These are phyloP conservation scores for Hydrangea macrophylla DNA, from an alignment of 148 eudicot species.

Conservation along the genomic window DNA sequence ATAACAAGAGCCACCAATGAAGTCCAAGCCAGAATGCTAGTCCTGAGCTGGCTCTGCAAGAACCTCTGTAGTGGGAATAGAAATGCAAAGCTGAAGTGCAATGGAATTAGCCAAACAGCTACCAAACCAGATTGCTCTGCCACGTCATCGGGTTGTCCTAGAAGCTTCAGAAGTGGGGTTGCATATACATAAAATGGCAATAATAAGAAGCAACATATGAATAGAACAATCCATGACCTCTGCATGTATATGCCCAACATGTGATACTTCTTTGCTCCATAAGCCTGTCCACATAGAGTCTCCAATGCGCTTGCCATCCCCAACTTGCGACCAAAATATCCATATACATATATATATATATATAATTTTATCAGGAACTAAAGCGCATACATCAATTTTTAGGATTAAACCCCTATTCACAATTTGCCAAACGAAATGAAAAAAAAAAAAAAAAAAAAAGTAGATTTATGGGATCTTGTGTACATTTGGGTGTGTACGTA, in stretches of 20 bases:
- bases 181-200: conserved; percentile 42
- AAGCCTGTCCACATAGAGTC: conserved; percentile 45
- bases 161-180: conserved; percentile 31
- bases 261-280: conserved; percentile 33
- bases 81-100: conserved; percentile 53
- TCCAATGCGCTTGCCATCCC: conserved; percentile 46
- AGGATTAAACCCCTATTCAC: no score
- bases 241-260: conserved; percentile 40
- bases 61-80: conserved; percentile 40
- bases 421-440: no score
- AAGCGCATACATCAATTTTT: no score
- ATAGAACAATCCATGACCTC: conserved; percentile 42
- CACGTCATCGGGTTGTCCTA: conserved; percentile 35
- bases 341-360: no score
- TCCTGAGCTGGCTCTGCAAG: conserved; percentile 46
- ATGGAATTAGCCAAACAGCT: conserved; percentile 39
- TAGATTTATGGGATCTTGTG: no score
- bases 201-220: conserved; percentile 42
- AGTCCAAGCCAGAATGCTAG: conserved; percentile 39
- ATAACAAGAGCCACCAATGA: conserved; percentile 19
- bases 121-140: conserved; percentile 37
- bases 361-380: no score
- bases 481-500: no score
- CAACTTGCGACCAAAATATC: no score
- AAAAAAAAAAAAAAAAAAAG: no score